These are phyloP conservation scores for Mucor racemosus DNA, from an alignment of 371 early-diverging fungal species.

Conservation along the genomic window DNA sequence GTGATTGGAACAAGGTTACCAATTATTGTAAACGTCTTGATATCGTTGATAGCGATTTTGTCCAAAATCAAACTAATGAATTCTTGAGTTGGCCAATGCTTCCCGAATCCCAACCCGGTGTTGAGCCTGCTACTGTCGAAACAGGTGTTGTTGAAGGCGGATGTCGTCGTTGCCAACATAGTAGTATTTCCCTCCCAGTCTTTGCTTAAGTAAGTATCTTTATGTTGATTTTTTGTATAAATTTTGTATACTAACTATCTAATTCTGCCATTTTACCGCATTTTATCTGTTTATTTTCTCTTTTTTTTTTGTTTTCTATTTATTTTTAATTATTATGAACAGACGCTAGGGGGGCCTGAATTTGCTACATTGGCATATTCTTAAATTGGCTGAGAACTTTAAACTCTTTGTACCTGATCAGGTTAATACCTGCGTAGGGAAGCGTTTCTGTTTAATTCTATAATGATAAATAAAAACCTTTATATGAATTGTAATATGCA, in stretches of 20 bases:
- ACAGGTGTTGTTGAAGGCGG: slow-evolving; percentile 46
- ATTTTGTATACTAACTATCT: background rate
- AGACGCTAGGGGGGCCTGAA: slow-evolving; percentile 57
- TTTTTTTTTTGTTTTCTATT: slow-evolving; percentile 10
- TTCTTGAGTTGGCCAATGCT: slow-evolving; percentile 53
- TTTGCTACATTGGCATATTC: slow-evolving; percentile 3
- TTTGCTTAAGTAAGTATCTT: slow-evolving; percentile 9
- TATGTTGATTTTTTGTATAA: no score
- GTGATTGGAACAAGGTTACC: slow-evolving; percentile 76
- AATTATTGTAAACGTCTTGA: slow-evolving; percentile 65
- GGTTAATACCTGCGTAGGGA: slow-evolving; percentile 65
- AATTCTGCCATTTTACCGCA: background rate
- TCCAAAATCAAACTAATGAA: slow-evolving; percentile 68
- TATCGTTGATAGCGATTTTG: slow-evolving; percentile 58
- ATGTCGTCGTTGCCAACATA: slow-evolving; percentile 20
- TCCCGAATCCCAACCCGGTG: slow-evolving; percentile 44
- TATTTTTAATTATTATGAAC: slow-evolving; percentile 9
- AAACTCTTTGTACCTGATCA: slow-evolving; percentile 61
- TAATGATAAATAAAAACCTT: background rate
- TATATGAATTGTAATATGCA: background rate
- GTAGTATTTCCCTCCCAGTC: slow-evolving; percentile 25
- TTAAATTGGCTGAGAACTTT: slow-evolving; percentile 51
- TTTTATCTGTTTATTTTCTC: background rate
- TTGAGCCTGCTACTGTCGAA: slow-evolving; percentile 47
- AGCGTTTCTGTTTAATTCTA: slow-evolving; percentile 40